Base-by-base conservation (phyloP, 257 asterid species). In the Handroanthus guayacan region DNA sequence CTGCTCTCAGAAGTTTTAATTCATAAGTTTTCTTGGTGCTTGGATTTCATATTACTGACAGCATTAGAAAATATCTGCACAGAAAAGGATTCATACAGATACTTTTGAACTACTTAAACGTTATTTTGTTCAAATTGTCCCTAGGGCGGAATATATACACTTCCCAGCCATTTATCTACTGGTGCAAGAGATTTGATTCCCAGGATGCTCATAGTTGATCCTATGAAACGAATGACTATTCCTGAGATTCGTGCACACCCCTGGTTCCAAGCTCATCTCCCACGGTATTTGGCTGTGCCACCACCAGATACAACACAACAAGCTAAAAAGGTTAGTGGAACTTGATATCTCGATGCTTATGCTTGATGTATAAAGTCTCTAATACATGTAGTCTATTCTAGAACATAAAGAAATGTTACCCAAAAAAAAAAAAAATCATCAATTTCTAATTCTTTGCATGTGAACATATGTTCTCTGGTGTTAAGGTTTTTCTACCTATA, bases 131-230 rank as follows among this genome's bases (percentile, higher is more conserved):
- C 44, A 31, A 62, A 78, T 76, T 81, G 68, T 77, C 73, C 75
- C 67, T 67, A 94, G 97, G 97, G 97, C 73, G 97, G 97, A 68
- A 90, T 94, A 78, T 94, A 92, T 80, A 91, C 98, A 13, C 96
- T 94, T 80, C 98, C 98, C 9, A 87, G 98, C 85, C 98, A 94
- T 85, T 89, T 94, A 83, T 91, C 98, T 71, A 79, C 93, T 64
- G 84, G 91, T 78, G 98, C 97, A 44, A 90, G 97, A 79, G 97
- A 94, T 83, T 79, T 94, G 84, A 91, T 94, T 71, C 97, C 94
- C 66, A 91, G 96, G 85, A 86, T 92, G 98, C 98, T 94, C 75
- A 76, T 94, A 58, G 98, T 94, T 58, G 97, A 94, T 79, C 97
- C 98, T 17, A 86, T 87, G 97, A 94, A 92, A 78, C 90, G 97